Percentiles rank a stretch among this genome's conserved stretches.
phyloP scores from a whole-genome alignment of 2,329 filamentous ascomycete genomes.

The Pseudopithomyces maydicus region DNA sequence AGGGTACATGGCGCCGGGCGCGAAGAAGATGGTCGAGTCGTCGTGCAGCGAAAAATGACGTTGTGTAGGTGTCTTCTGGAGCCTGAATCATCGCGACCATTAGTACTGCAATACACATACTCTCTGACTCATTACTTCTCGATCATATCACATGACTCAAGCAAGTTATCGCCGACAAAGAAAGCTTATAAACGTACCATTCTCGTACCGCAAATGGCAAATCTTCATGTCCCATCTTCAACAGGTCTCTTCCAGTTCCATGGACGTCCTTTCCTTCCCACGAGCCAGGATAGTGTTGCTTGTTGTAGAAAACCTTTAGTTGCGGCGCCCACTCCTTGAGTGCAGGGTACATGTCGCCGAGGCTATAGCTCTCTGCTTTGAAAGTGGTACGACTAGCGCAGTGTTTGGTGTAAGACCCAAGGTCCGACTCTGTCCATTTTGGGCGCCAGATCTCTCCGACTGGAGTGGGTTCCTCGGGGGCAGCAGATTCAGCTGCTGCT shows the following conservation, averaged over 20 bases:
- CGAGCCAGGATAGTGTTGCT: constrained; percentile 53
- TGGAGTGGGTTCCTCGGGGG: constrained; percentile 30
- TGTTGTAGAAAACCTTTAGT: constrained; percentile 45
- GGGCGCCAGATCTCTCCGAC: constrained; percentile 38
- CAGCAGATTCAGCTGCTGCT: constrained; percentile 12
- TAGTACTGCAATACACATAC: not conserved
- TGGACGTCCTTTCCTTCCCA: constrained; percentile 61
- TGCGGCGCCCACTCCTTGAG: constrained; percentile 37
- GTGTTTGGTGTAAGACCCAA: constrained; percentile 27
- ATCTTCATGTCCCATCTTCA: constrained; percentile 54
- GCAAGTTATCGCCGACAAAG: not conserved
- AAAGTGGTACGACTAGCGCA: constrained; percentile 25
- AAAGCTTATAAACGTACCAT: constrained; percentile 2
- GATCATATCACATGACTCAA: not conserved
- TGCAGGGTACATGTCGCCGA: constrained; percentile 38
- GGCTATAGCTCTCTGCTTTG: constrained; percentile 36
- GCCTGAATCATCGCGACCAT: constrained; percentile 27
- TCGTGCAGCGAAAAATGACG: constrained; percentile 48
- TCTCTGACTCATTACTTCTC: not conserved
- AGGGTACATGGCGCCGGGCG: constrained; percentile 58
- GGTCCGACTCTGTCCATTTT: constrained; percentile 29
- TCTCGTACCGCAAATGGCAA: constrained; percentile 50
- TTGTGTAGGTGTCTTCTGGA: constrained; percentile 51
- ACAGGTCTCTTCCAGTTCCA: constrained; percentile 54
- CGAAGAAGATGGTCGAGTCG: constrained; percentile 55